phyloP scores from a whole-genome alignment of 164 flowering plant species.

The Pachysandra terminalis region DNA sequence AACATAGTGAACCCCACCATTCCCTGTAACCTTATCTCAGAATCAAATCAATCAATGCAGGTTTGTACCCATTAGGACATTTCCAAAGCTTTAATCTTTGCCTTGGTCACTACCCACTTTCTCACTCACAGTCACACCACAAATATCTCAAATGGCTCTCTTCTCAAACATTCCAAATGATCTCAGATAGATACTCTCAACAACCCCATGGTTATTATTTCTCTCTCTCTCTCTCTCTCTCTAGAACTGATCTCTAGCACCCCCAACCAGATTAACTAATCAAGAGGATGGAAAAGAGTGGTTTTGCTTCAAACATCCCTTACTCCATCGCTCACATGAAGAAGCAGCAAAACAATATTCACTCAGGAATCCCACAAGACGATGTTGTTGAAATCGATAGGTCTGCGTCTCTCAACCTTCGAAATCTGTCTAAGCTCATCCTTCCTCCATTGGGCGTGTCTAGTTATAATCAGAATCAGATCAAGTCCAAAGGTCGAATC shows the following conservation, averaged over 20 bases:
- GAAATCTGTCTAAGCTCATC: constrained; percentile 67
- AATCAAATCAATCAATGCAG: background rate
- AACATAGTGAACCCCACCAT: background rate
- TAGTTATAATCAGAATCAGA: constrained; percentile 29
- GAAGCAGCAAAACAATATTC: background rate
- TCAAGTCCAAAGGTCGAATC: constrained; percentile 37
- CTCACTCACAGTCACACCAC: background rate
- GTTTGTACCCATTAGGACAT: background rate
- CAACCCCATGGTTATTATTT: background rate
- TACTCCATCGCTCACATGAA: background rate
- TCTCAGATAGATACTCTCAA: background rate
- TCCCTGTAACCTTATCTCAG: background rate
- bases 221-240: background rate
- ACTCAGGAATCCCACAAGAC: background rate
- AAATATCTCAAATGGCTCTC: background rate
- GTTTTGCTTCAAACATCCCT: background rate
- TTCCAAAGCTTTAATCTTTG: background rate
- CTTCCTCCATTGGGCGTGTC: constrained; percentile 83
- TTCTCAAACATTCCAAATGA: no score
- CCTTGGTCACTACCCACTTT: background rate
- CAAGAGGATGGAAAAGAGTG: background rate
- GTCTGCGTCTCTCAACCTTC: constrained; percentile 23
- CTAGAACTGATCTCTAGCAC: constrained; percentile 30
- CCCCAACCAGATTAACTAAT: constrained; percentile 1
- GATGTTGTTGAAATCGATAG: background rate